Percentiles rank a stretch among this genome's conserved stretches.
Evolutionary conservation across 495 filamentous ascomycete genomes (phyloP).

Genomic region (Aspergillus ostianus): DNA sequence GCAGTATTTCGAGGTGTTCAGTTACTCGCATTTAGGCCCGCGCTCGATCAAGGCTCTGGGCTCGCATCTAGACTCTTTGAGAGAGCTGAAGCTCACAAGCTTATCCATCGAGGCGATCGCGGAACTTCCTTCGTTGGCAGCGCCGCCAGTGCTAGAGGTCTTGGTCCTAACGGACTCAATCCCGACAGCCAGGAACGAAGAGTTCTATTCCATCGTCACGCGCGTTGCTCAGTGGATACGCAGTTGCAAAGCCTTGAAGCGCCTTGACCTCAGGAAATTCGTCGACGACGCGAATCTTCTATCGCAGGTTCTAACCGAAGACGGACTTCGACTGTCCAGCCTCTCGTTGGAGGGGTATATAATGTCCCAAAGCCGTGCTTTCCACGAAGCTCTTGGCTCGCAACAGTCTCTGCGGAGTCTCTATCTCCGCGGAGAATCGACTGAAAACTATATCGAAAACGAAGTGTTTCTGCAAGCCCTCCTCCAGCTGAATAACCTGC

Average conservation of each 20-base stretch:
- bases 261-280: constrained; percentile 51
- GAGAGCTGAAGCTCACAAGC: constrained; percentile 50
- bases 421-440: constrained; percentile 48
- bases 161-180: constrained; percentile 50
- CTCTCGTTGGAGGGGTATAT: constrained; percentile 50
- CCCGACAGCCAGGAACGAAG: constrained; percentile 22
- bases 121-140: constrained; percentile 35
- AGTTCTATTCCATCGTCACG: constrained; percentile 48
- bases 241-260: constrained; percentile 52
- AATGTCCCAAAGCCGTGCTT: constrained; percentile 40
- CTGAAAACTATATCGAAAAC: constrained; percentile 46
- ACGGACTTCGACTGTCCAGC: constrained; percentile 45
- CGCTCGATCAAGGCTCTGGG: constrained; percentile 59
- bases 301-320: constrained; percentile 50
- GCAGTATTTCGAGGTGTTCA: constrained; percentile 56
- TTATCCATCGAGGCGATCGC: constrained; percentile 47
- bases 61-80: constrained; percentile 55
- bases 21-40: constrained; percentile 46
- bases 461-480: constrained; percentile 50
- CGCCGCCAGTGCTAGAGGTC: constrained; percentile 51
- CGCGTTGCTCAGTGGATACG: constrained; percentile 46
- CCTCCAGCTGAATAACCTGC: constrained; percentile 43
- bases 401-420: constrained; percentile 49
- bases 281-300: constrained; percentile 50
- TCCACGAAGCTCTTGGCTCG: constrained; percentile 51